Percentiles rank a stretch among this genome's conserved stretches.
Conservation (phyloP, 2,329 filamentous ascomycete genomes). For the Alternaria brassicicola region DNA sequence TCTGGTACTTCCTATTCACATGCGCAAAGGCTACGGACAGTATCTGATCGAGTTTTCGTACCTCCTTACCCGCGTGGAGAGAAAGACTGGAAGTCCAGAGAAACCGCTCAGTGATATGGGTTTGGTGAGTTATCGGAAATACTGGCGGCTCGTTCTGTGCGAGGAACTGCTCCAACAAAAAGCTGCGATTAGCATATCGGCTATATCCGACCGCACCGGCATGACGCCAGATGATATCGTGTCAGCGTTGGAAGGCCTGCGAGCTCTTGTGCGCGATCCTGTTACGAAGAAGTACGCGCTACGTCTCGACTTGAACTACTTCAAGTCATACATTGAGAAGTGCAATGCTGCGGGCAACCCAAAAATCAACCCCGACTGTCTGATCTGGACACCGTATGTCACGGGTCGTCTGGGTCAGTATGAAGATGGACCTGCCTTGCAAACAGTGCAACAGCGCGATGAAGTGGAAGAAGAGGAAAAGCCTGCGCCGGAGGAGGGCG, state of each 20-base stretch:
- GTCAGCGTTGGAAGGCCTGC: constrained; percentile 86
- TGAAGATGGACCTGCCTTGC: constrained; percentile 79
- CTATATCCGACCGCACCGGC: constrained; percentile 86
- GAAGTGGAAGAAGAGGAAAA: constrained; percentile 62
- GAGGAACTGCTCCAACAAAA: constrained; percentile 75
- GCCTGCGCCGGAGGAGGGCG: constrained; percentile 52
- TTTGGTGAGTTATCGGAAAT: constrained; percentile 93
- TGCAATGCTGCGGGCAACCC: constrained; percentile 91
- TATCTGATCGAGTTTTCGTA: constrained; percentile 98
- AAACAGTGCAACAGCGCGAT: constrained; percentile 85
- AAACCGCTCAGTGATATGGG: constrained; percentile 99
- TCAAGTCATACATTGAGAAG: constrained; percentile 83
- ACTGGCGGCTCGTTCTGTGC: constrained; percentile 91
- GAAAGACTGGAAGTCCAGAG: constrained; percentile 93
- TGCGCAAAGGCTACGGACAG: constrained; percentile 95
- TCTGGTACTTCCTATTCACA: constrained; percentile 91
- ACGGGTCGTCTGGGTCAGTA: constrained; percentile 90
- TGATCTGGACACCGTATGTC: constrained; percentile 96
- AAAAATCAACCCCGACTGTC: constrained; percentile 75
- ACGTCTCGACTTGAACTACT: constrained; percentile 83
- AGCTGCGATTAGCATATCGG: constrained; percentile 60
- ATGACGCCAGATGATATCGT: constrained; percentile 97
- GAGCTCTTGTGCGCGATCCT: constrained; percentile 88
- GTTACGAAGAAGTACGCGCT: constrained; percentile 88
- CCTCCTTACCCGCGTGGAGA: constrained; percentile 87